Evolutionary conservation across 2,329 filamentous ascomycete genomes (phyloP).

Genomic region (Calcarisporium arbuscula): DNA sequence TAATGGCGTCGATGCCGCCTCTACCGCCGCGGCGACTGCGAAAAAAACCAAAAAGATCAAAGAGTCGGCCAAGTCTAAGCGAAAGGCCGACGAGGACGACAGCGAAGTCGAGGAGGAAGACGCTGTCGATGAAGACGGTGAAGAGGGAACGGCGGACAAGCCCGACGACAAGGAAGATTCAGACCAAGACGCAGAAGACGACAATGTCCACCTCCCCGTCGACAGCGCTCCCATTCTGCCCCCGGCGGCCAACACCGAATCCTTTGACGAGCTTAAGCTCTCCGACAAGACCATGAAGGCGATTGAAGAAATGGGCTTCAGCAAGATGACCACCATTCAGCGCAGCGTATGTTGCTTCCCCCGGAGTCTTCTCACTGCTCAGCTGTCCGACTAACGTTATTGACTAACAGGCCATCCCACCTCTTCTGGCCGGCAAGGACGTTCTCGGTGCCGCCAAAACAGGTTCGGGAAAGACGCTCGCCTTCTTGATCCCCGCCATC

Average conservation of each 20-base stretch:
- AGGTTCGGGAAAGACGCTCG: constrained; percentile 89
- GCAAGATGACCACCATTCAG: constrained; percentile 94
- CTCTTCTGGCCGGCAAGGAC: constrained; percentile 81
- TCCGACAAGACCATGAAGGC: constrained; percentile 85
- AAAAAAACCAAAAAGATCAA: constrained; percentile 29
- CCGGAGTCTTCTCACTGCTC: neutral
- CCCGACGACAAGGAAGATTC: constrained; percentile 24
- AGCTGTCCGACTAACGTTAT: neutral
- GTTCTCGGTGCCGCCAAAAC: constrained; percentile 95
- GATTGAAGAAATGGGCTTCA: constrained; percentile 86
- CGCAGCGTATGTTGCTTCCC: constrained; percentile 39
- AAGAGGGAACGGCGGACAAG: constrained; percentile 18
- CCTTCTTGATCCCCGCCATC: constrained; percentile 88
- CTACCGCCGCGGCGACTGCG: constrained; percentile 16
- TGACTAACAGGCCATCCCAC: constrained; percentile 60
- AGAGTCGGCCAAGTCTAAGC: constrained; percentile 27
- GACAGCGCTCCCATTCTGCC: constrained; percentile 42
- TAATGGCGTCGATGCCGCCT: constrained; percentile 25
- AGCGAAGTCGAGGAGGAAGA: constrained; percentile 17
- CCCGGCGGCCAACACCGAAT: constrained; percentile 56
- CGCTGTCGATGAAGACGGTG: constrained; percentile 14
- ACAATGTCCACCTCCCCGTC: constrained; percentile 26
- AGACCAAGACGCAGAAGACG: constrained; percentile 6
- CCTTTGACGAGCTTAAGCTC: constrained; percentile 76
- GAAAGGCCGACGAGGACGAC: constrained; percentile 14